Conservation (phyloP, 2,329 filamentous ascomycete species). For the Ophiostoma ips region DNA sequence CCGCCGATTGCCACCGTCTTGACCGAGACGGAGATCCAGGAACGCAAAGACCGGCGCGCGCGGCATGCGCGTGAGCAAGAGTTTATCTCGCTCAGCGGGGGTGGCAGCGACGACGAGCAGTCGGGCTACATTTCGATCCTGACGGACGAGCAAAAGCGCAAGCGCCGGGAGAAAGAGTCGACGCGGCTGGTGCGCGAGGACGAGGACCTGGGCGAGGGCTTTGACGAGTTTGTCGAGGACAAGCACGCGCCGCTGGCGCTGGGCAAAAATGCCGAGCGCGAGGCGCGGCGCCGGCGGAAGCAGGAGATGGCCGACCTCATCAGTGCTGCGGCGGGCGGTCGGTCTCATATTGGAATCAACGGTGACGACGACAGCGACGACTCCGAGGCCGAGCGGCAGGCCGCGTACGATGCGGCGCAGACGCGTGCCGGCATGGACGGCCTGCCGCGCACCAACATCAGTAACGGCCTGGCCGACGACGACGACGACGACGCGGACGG, state of each 20-base stretch:
- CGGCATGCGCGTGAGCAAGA: constrained; percentile 42
- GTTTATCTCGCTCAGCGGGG: constrained; percentile 24
- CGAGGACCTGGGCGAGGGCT: constrained; percentile 85
- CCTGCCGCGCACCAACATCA: no score
- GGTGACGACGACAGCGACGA: constrained; percentile 42
- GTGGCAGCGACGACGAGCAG: constrained; percentile 21
- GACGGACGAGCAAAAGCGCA: constrained; percentile 16
- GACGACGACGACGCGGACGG: constrained; percentile 22
- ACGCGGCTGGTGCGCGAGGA: constrained; percentile 71
- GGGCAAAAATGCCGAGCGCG: constrained; percentile 64
- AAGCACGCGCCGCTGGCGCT: constrained; percentile 53
- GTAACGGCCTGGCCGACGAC: constrained; percentile 24
- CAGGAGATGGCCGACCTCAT: constrained; percentile 77
- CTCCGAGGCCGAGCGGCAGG: constrained; percentile 54
- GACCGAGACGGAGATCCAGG: constrained; percentile 70
- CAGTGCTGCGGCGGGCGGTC: constrained; percentile 28
- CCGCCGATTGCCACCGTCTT: constrained; percentile 40
- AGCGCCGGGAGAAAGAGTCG: constrained; percentile 47
- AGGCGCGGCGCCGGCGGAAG: constrained; percentile 50
- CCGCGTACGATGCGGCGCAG: constrained; percentile 78
- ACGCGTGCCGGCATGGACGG: constrained; percentile 77
- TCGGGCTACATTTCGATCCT: constrained; percentile 20
- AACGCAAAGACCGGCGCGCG: constrained; percentile 82
- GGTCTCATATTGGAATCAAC: constrained; percentile 47
- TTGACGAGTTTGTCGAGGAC: constrained; percentile 82